Evolutionary conservation across 495 filamentous ascomycete genomes (phyloP), one percentile per base, ranked within the genome.

Genomic region (Daldinia bambusicola): DNA sequence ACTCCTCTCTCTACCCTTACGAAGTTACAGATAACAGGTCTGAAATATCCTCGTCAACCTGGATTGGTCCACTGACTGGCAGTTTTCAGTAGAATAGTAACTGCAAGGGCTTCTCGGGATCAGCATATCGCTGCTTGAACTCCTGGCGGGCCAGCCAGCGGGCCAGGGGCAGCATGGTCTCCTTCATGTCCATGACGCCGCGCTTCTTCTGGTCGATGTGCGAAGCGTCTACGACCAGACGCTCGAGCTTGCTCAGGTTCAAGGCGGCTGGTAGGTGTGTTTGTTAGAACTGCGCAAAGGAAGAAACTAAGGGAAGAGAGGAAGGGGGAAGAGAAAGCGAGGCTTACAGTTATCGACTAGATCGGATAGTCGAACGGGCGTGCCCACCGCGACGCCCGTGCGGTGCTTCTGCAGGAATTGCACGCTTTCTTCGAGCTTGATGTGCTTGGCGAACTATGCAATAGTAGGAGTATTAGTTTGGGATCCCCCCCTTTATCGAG

Each of bases 171-270:
- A 91, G 78, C 79, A 91, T 89, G 2, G 91, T 93, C 60, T 99
- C 95, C 71, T 89, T 91, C 91, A 97, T 97, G 67, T 98, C 96
- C 72, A 96, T 88, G 58, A 98, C 89, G 5, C 92, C 91, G 51
- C 94, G 85, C 81, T 96, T 93, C 83, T 99, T 99, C 76, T 91
- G 87, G 76, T 98, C 93, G 68, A 97, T 89, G 72, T 95, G 89
- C 2, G 93, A 97, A 38, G 90, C 91, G 77, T 98, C 96, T 61
- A 98, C 85, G 10, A 98, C 87, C 43, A 99, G 88, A 63, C 91
- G 86, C 77, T 94, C 84, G 37, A 98, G 80, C 36, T 89, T 85
- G 30, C 86, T 84, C 41, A 90, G 63, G 32, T 88, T 89, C 53
- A 98, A 79, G 13, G 89, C 87, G 37, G 89, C 93, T 95, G 38